Base-by-base conservation (phyloP, 805 yeast species). In the Myxozyma monticola region DNA sequence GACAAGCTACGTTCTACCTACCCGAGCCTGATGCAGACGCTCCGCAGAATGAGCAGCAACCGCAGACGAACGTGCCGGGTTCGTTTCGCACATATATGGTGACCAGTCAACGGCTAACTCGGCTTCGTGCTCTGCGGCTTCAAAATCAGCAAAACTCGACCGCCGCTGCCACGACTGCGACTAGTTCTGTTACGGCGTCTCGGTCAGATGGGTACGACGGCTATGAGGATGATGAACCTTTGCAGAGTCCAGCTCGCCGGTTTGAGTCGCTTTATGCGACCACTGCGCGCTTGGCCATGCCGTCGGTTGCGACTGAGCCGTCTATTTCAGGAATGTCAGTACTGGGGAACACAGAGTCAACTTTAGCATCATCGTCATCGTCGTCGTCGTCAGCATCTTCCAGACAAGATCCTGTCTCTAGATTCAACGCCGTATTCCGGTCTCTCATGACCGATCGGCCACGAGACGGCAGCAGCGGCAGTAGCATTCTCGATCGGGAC, bases 281-380 rank as follows among this genome's bases (percentile, higher is more conserved):
- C 18, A 15, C n/a, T 18, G 25, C 25, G 14, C 12, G 28, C 17
- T 8, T 20, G 4, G n/a, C 43, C 10, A 39, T 20, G 9, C 43
- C n/a, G n/a, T n/a, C n/a, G n/a, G n/a, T n/a, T n/a, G 43, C 17
- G 43, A 39, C 35, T 39, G 36, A 15, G 43, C 35, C 5, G 36
- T 39, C 22, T n/a, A n/a, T n/a, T n/a, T n/a, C n/a, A n/a, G n/a
- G n/a, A n/a, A n/a, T n/a, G n/a, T n/a, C n/a, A n/a, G n/a, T n/a
- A n/a, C n/a, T n/a, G n/a, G n/a, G n/a, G n/a, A n/a, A n/a, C n/a
- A n/a, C n/a, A n/a, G n/a, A n/a, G n/a, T n/a, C n/a, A n/a, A n/a
- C n/a, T n/a, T n/a, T n/a, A n/a, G n/a, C n/a, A n/a, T n/a, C 48
- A 37, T 10, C 48, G 37, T 12, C 48, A 22, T 25, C 48, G 37